Evolutionary conservation across 306 rosid species (phyloP).

Genomic region (cucumber (Cucumis sativus)): DNA sequence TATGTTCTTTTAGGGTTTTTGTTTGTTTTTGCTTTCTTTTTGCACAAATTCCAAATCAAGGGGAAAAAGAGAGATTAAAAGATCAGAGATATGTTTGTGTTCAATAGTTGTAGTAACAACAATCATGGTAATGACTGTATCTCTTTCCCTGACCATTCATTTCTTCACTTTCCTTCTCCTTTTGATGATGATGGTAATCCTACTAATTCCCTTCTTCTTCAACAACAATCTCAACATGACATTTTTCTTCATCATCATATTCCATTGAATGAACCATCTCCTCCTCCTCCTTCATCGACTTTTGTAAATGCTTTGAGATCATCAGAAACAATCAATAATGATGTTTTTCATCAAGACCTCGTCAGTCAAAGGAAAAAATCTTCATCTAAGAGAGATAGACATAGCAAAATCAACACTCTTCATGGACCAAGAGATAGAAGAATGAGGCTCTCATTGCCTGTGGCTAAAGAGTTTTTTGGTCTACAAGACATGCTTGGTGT

Average conservation of each 20-base stretch:
- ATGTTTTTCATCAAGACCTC: background rate
- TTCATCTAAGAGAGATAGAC: slow-evolving; percentile 57
- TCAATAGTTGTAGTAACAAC: slow-evolving; percentile 16
- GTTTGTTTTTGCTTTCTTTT: background rate
- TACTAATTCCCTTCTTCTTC: slow-evolving; percentile 8
- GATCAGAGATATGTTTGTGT: slow-evolving; percentile 29
- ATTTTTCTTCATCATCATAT: background rate
- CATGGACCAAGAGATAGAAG: slow-evolving; percentile 71
- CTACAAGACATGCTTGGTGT: slow-evolving; percentile 77
- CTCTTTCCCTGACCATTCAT: slow-evolving; percentile 33
- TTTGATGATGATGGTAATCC: slow-evolving; percentile 25
- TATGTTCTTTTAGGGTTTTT: background rate
- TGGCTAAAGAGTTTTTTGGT: slow-evolving; percentile 62
- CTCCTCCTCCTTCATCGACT: background rate
- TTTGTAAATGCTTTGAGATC: background rate
- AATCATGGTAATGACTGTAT: slow-evolving; percentile 20
- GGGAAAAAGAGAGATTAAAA: background rate
- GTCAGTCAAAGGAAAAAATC: slow-evolving; percentile 11
- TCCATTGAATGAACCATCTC: background rate
- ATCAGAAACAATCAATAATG: background rate
- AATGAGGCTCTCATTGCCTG: slow-evolving; percentile 72
- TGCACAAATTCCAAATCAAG: background rate
- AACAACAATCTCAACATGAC: slow-evolving; percentile 18
- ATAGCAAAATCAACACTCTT: slow-evolving; percentile 75
- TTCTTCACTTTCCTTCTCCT: slow-evolving; percentile 35